phyloP scores from a whole-genome alignment of 116 monocot species.

The Phalaenopsis hybrid region DNA sequence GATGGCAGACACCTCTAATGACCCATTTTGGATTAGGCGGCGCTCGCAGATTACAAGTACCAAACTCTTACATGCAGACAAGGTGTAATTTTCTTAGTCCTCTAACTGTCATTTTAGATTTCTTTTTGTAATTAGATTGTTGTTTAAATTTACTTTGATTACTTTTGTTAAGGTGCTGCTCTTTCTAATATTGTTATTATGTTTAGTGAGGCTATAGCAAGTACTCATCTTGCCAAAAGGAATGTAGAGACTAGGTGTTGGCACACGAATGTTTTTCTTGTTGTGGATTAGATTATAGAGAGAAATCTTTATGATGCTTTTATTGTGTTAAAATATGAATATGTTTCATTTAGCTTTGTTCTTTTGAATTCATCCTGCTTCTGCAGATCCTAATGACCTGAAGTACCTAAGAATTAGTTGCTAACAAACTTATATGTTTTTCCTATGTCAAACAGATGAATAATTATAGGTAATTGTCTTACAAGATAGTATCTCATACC shows the following conservation, averaged over 20 bases:
- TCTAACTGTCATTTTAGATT: background rate
- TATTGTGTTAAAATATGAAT: background rate
- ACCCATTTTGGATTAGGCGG: conserved; percentile 85
- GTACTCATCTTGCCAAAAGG: background rate
- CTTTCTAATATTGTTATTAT: background rate
- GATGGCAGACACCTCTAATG: conserved; percentile 96
- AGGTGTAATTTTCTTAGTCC: conserved; percentile 29
- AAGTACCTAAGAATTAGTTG: background rate
- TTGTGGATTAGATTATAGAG: background rate
- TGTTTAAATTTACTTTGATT: background rate
- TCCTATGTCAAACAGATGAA: too few species aligned
- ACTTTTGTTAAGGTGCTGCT: background rate
- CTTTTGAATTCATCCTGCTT: background rate
- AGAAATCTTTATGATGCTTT: background rate
- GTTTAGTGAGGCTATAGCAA: background rate
- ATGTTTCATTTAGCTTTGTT: background rate
- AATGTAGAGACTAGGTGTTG: background rate
- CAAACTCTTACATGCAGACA: conserved; percentile 67
- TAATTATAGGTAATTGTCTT: too few species aligned
- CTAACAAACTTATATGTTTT: background rate
- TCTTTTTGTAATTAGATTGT: background rate
- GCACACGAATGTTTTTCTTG: background rate
- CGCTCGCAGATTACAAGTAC: conserved; percentile 91
- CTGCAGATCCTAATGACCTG: background rate
- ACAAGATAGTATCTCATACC: too few species aligned